Percentiles rank a stretch among this genome's conserved stretches.
These are phyloP conservation scores for Leucoagaricus sp. DNA, from an alignment of 1,284 basidiomycete genomes.

Conservation along the genomic window DNA sequence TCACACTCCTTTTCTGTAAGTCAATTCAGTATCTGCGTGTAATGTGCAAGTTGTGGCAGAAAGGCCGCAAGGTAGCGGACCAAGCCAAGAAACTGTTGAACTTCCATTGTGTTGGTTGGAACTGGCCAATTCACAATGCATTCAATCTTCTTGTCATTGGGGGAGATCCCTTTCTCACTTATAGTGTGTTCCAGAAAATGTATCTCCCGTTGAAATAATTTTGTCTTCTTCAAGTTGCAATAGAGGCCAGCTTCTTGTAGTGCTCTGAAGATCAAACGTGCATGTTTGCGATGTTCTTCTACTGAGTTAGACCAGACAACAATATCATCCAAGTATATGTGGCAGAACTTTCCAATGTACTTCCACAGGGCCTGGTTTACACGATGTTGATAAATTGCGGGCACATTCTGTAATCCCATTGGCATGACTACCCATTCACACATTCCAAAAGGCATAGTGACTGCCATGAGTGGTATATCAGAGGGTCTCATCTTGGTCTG, in stretches of 20 bases:
- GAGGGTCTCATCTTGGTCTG: constrained; percentile 37
- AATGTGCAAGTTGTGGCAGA: constrained; percentile 30
- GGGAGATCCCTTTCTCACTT: constrained; percentile 27
- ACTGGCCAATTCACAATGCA: constrained; percentile 33
- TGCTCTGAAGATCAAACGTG: constrained; percentile 25
- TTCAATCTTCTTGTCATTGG: constrained; percentile 33
- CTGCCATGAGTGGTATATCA: constrained; percentile 35
- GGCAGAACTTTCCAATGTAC: constrained; percentile 35
- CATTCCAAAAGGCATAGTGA: constrained; percentile 36
- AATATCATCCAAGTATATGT: constrained; percentile 45
- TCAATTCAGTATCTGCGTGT: constrained; percentile 28
- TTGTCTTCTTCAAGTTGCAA: constrained; percentile 27
- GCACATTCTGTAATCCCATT: constrained; percentile 36
- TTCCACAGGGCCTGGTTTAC: constrained; percentile 31
- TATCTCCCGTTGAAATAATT: constrained; percentile 26
- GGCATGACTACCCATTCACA: constrained; percentile 46
- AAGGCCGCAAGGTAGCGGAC: constrained; percentile 35
- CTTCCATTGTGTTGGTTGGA: constrained; percentile 25
- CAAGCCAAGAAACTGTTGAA: constrained; percentile 36
- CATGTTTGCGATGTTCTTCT: constrained; percentile 33
- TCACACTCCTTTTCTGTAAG: constrained; percentile 31
- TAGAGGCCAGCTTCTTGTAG: constrained; percentile 12
- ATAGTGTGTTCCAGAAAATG: constrained; percentile 38
- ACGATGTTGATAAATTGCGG: constrained; percentile 33
- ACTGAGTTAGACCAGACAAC: constrained; percentile 38